Conservation (phyloP, 192 early-diverging fungal genomes). For the Backusella tuberculispora region DNA sequence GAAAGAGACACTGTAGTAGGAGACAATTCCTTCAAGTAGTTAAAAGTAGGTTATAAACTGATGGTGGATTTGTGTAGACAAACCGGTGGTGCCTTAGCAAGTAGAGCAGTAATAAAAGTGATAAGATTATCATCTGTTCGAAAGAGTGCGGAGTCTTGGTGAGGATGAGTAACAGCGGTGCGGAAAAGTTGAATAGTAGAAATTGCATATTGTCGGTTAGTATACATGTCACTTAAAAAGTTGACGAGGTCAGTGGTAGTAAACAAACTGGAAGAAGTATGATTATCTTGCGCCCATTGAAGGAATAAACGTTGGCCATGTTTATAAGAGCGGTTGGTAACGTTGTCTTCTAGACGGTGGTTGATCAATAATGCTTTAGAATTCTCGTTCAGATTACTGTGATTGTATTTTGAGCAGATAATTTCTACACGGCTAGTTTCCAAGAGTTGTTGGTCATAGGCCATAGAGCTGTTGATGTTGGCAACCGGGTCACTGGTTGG, state of each 20-base stretch:
- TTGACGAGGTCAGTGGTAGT: background rate
- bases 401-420: background rate
- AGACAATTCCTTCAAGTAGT: background rate
- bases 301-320: background rate
- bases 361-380: no score
- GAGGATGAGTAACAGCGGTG: background rate
- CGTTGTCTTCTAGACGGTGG: no score
- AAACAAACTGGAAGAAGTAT: background rate
- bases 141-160: background rate
- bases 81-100: background rate
- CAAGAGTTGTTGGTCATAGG: background rate
- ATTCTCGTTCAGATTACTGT: no score
- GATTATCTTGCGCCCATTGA: background rate
- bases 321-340: no score
- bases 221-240: background rate
- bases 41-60: background rate
- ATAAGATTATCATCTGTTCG: background rate
- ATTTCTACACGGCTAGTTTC: conserved; percentile 17
- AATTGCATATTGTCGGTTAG: background rate
- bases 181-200: background rate
- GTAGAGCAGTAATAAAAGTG: background rate
- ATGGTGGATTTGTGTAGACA: background rate
- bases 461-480: no score
- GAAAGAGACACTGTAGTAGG: background rate
- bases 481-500: background rate